Conservation (phyloP, 2,329 filamentous ascomycete genomes). For the Botrytis sinoallii region DNA sequence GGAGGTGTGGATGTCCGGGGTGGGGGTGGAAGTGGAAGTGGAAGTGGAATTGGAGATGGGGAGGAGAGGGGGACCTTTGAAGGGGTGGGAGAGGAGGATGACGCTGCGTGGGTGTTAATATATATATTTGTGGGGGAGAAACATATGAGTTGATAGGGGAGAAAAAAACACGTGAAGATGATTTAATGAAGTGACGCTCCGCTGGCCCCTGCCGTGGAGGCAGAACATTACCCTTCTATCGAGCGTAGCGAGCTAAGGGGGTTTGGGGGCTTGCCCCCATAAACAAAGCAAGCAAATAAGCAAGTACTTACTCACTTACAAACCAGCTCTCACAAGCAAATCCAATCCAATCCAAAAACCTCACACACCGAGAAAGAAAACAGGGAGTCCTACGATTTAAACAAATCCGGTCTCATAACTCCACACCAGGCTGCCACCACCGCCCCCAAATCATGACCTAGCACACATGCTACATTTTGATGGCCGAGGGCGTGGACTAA, state of each 20-base stretch:
- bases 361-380: background rate
- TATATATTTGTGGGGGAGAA: background rate
- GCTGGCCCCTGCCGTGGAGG: background rate
- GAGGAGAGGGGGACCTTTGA: slow-evolving; percentile 44
- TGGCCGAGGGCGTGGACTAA: slow-evolving; percentile 61
- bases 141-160: background rate
- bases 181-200: background rate
- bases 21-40: slow-evolving; percentile 17
- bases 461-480: slow-evolving; percentile 53
- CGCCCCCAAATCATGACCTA: slow-evolving; percentile 67
- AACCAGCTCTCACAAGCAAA: too few relatives aligned
- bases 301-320: background rate
- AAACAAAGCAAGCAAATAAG: background rate
- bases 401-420: slow-evolving; percentile 62
- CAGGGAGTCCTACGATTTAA: slow-evolving; percentile 45
- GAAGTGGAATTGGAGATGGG: slow-evolving; percentile 11
- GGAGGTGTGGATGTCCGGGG: slow-evolving; percentile 45
- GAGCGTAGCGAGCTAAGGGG: background rate
- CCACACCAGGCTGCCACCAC: slow-evolving; percentile 58
- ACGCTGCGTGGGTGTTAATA: slow-evolving; percentile 37
- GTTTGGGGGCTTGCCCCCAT: background rate
- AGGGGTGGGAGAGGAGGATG: slow-evolving; percentile 64
- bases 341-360: background rate
- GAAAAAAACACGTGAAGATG: background rate
- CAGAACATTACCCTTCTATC: background rate